These are phyloP conservation scores for Mortierella hygrophila DNA, from an alignment of 192 early-diverging fungal genomes.

Conservation along the genomic window DNA sequence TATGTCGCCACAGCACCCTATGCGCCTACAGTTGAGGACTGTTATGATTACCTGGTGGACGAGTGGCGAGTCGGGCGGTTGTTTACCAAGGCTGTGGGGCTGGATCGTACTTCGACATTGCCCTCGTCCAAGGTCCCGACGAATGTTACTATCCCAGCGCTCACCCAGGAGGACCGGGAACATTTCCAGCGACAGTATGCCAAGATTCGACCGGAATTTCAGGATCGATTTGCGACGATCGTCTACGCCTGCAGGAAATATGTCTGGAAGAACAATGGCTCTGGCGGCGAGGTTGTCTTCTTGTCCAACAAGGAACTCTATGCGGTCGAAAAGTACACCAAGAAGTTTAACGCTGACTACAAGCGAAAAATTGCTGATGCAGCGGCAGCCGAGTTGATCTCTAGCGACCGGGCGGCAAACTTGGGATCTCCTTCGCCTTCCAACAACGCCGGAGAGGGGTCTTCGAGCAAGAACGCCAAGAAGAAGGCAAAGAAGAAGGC, in stretches of 20 bases:
- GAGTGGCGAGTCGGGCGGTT: conserved; percentile 25
- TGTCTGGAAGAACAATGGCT: conserved; percentile 27
- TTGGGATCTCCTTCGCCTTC: background rate
- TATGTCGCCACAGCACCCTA: conserved; percentile 34
- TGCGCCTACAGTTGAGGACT: conserved; percentile 10
- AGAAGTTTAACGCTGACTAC: conserved; percentile 17
- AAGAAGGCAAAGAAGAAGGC: conserved; percentile 28
- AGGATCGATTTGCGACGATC: conserved; percentile 26
- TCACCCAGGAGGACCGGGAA: conserved; percentile 23
- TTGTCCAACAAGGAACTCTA: background rate
- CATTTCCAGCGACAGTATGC: conserved; percentile 27
- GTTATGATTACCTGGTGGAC: conserved; percentile 26
- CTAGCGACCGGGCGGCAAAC: background rate
- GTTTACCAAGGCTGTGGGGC: conserved; percentile 19
- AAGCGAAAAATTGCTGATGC: conserved; percentile 6
- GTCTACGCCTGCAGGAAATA: conserved; percentile 17
- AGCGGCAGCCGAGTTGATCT: conserved; percentile 4
- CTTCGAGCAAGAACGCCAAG: conserved; percentile 3
- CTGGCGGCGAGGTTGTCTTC: conserved; percentile 10
- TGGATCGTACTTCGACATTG: conserved; percentile 1
- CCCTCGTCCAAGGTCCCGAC: conserved; percentile 5
- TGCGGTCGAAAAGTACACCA: conserved; percentile 36
- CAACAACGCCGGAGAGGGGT: background rate
- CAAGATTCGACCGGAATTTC: conserved; percentile 37
- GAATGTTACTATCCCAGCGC: conserved; percentile 1